Percentiles rank a stretch among this genome's conserved stretches.
These are phyloP conservation scores for Roridomyces roridus DNA, from an alignment of 768 basidiomycete species.

Conservation along the genomic window DNA sequence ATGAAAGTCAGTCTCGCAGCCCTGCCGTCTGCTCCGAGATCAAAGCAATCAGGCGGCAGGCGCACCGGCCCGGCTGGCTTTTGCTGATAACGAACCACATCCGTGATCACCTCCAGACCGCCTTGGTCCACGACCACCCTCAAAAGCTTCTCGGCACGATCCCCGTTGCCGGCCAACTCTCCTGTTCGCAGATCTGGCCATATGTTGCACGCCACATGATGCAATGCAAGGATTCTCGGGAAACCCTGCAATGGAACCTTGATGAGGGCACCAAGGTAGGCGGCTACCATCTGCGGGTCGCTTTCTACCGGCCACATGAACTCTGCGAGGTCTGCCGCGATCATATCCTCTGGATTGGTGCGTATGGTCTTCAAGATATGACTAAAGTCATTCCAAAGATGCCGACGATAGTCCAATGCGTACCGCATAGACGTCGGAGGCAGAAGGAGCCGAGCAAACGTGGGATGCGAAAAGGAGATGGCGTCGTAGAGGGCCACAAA, in stretches of 20 bases:
- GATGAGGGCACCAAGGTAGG: conserved; percentile 65
- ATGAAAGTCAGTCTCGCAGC: conserved; percentile 11
- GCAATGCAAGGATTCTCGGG: conserved; percentile 69
- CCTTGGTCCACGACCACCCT: conserved; percentile 60
- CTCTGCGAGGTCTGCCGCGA: conserved; percentile 59
- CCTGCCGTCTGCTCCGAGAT: conserved; percentile 30
- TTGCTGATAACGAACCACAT: conserved; percentile 68
- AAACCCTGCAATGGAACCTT: conserved; percentile 59
- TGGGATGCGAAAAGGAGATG: conserved; percentile 82
- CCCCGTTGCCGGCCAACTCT: conserved; percentile 38
- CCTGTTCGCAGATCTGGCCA: conserved; percentile 66
- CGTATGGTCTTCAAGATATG: conserved; percentile 69
- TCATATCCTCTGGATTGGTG: conserved; percentile 54
- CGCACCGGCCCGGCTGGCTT: conserved; percentile 36
- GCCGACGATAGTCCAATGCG: conserved; percentile 81
- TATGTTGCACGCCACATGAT: conserved; percentile 78
- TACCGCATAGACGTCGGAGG: conserved; percentile 81
- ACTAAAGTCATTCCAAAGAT: conserved; percentile 82
- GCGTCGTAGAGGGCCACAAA: conserved; percentile 90
- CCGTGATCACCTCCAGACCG: conserved; percentile 48
- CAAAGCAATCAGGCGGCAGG: conserved; percentile 60
- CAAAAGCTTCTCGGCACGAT: conserved; percentile 53
- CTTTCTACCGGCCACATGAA: conserved; percentile 78
- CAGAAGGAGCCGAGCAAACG: conserved; percentile 78
- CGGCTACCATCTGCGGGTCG: conserved; percentile 63